Evolutionary conservation across 2,329 filamentous ascomycete species (phyloP), one percentile per base, ranked within the genome.

Genomic region (Penicillium sp.): DNA sequence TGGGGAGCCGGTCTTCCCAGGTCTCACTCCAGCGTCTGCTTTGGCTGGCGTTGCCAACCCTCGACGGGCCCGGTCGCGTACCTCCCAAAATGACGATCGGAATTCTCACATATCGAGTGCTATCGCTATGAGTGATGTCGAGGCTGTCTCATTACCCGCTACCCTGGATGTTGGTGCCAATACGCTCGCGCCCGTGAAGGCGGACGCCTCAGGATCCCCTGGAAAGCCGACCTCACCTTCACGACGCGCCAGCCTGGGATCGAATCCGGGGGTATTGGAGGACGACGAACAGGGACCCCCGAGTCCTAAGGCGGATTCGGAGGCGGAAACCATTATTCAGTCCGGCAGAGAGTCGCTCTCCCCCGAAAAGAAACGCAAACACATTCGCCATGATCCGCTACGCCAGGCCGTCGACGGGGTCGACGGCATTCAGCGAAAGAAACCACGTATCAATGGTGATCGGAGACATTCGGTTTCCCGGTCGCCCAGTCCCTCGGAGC

Each of bases 291-390:
- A 77, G 53, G 74, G 68, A 26, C 67, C 67, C 23, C 65, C 65
- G 52, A 73, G 74, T 55, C 73, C 72, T 55, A 75, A 67, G 66
- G 75, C 75, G 47, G 77, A 79, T 63, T 79, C 77, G 43, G 77
- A 79, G 67, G 77, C 77, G 51, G 77, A 79, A 65, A 79, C 77
- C 20, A 76, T 79, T 55, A 79, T 79, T 53, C 76, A 79, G 62
- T 79, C 75, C 12, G 75, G 74, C 51, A 73, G 75, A 40, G 75
- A 77, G 60, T 74, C 73, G 29, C 59, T 77, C 53, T 77, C 77
- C 6, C 76, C 77, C 5, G 75, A 79, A 65, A 79, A 79, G 67
- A 75, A 74, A 63, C 73, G 73, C 55, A 75, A 73, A 54, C 69
- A 69, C 54, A 73, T 75, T 50, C 65, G 70, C 43, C 75, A 77